phyloP scores from a whole-genome alignment of 2,329 filamentous ascomycete genomes.

The Fusarium guadeloupense region DNA sequence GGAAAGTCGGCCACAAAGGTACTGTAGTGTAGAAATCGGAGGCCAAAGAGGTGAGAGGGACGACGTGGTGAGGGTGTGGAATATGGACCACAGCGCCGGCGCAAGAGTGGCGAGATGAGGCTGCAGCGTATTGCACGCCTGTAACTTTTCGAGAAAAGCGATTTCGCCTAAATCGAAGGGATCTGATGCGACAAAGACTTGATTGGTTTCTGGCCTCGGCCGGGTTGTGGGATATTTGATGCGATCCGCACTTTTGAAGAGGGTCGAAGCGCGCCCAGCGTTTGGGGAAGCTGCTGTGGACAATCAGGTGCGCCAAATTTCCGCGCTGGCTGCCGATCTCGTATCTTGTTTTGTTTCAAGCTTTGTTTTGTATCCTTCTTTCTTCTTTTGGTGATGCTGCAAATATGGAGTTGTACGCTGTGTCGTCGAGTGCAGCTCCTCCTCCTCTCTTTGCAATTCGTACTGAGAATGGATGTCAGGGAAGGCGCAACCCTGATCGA shows the following conservation, averaged over 20 bases:
- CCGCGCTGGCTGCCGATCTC: slow-evolving; percentile 34
- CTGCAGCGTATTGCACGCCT: slow-evolving; percentile 13
- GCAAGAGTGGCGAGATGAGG: slow-evolving; percentile 41
- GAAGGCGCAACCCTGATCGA: slow-evolving; percentile 25
- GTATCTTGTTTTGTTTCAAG: slow-evolving; percentile 12
- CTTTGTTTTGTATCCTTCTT: neutral
- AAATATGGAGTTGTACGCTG: slow-evolving; percentile 15
- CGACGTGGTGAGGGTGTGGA: slow-evolving; percentile 29
- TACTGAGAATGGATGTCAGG: slow-evolving; percentile 19
- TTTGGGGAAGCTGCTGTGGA: too few relatives aligned
- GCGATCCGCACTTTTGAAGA: slow-evolving; percentile 41
- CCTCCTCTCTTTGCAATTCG: slow-evolving; percentile 14
- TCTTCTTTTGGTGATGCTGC: neutral
- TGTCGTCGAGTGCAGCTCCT: slow-evolving; percentile 24
- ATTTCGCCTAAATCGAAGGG: slow-evolving; percentile 34
- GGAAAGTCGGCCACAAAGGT: slow-evolving; percentile 5
- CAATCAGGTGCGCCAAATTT: slow-evolving; percentile 28
- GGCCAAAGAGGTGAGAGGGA: slow-evolving; percentile 20
- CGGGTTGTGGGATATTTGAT: slow-evolving; percentile 31
- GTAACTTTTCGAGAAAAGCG: slow-evolving; percentile 24
- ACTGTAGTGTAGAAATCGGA: neutral
- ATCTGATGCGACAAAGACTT: slow-evolving; percentile 39
- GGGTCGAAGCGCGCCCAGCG: slow-evolving; percentile 17
- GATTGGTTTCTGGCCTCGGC: slow-evolving; percentile 26
- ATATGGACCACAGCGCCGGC: slow-evolving; percentile 30